Evolutionary conservation across 768 basidiomycete genomes (phyloP), one percentile per base, ranked within the genome.

Genomic region (Termitomyces sp.): DNA sequence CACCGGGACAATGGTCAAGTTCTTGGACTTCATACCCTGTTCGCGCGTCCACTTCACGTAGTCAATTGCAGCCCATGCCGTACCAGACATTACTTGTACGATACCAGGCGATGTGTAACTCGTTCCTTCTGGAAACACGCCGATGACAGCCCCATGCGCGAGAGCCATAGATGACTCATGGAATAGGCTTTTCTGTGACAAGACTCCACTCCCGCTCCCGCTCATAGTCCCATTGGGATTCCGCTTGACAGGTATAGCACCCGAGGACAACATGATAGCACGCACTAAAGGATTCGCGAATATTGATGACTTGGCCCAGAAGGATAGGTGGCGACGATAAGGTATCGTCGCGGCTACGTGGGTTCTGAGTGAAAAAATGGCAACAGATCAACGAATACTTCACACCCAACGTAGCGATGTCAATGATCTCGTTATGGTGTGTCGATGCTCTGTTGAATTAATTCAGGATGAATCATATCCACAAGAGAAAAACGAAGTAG

Each of bases 381-480:
- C 26, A 50, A 50, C 26, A n/a, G 5, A 40, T 28, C 3, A 17
- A 28, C 26, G 37, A 38, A n/a, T 11, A 28, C 17, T 58, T 12
- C n/a, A 19, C 30, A 54, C 52, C 52, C 17, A 79, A 68, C 12
- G 73, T 66, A 5, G 75, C 78, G 37, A 78, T 78, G 59, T 87
- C 86, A 23, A 88, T 76, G 14, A 82, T 82, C 72, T 89, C 86
- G 68, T 90, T 89, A 56, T 84, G 78, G 65, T 87, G 87, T 3
- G 79, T 82, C 31, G 79, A 77, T 26, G 81, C 80, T 42, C 83
- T 86, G 45, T 31, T 7, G 21, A 11, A 21, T 44, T 0, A 14
- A 14, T 56, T 56, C 33, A 56, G 54, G 45, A 33, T 30, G 4
- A 40, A 42, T 42, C 37, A 11, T 50, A n/a, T 26, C 10, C 17